Evolutionary conservation across 257 asterid genomes (phyloP).

Genomic region (Perilla frutescens): DNA sequence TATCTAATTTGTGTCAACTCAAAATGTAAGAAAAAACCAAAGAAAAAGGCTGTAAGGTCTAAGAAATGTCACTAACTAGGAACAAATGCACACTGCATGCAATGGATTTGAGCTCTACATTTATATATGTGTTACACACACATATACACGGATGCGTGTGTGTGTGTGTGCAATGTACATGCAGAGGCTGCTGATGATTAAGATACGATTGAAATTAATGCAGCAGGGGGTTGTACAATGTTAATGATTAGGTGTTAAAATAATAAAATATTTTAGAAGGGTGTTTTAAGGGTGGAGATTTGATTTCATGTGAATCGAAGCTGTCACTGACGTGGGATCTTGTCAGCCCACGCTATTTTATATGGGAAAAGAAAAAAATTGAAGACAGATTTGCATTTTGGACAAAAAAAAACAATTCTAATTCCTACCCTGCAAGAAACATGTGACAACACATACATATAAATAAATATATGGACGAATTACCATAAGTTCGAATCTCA

Average conservation of each 20-base stretch:
- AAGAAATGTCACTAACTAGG: background rate
- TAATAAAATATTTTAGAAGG: constrained; percentile 4
- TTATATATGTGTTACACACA: background rate
- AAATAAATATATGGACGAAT: background rate
- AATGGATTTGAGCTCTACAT: background rate
- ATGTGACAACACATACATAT: background rate
- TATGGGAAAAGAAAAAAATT: background rate
- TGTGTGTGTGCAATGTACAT: constrained; percentile 17
- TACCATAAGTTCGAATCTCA: too few species aligned
- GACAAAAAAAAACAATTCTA: background rate
- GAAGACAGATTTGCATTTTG: background rate
- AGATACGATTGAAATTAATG: constrained; percentile 18
- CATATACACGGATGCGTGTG: background rate
- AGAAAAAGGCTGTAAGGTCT: background rate
- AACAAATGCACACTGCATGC: constrained; percentile 23
- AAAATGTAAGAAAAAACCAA: background rate
- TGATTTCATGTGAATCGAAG: constrained; percentile 48
- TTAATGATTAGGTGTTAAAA: constrained; percentile 33
- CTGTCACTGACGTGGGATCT: constrained; percentile 72
- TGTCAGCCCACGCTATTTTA: constrained; percentile 38
- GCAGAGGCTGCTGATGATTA: background rate
- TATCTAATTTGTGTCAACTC: background rate
- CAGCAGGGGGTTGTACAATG: background rate
- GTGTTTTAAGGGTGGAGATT: background rate
- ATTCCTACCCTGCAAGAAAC: background rate